These are phyloP conservation scores for Globisporangium solare DNA, from an alignment of 352 stramenopile genomes.

Conservation along the genomic window DNA sequence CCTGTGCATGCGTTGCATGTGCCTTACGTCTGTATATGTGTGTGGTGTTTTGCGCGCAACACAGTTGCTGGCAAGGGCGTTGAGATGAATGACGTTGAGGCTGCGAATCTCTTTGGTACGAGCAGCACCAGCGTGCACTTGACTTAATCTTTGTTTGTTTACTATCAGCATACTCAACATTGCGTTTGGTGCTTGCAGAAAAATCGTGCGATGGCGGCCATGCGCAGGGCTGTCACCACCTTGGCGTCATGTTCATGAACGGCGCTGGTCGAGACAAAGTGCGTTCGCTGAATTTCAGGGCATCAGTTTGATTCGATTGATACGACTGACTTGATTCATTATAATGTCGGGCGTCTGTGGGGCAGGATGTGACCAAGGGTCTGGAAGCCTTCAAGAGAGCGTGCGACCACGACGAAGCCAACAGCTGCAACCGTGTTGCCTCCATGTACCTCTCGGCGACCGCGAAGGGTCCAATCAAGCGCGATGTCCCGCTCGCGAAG, in stretches of 20 bases:
- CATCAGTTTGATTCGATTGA: neutral
- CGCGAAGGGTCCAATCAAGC: slow-evolving; percentile 29
- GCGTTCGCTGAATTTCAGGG: neutral
- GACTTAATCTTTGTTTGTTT: neutral
- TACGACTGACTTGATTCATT: neutral
- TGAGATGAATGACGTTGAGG: slow-evolving; percentile 59
- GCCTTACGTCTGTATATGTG: neutral
- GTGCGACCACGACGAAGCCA: slow-evolving; percentile 67
- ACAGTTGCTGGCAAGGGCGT: slow-evolving; percentile 77
- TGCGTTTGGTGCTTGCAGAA: slow-evolving; percentile 26
- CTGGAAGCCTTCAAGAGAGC: slow-evolving; percentile 71
- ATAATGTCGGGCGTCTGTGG: neutral
- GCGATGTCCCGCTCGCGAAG: slow-evolving; percentile 55
- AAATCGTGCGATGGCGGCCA: slow-evolving; percentile 73
- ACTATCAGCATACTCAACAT: neutral
- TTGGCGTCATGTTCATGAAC: slow-evolving; percentile 79
- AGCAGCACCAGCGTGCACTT: neutral
- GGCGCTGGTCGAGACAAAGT: slow-evolving; percentile 73
- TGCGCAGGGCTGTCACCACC: slow-evolving; percentile 75
- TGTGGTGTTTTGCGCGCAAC: neutral
- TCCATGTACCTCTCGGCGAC: slow-evolving; percentile 60
- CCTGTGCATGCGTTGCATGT: no score
- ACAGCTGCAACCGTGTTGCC: slow-evolving; percentile 80
- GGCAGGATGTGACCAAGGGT: slow-evolving; percentile 55
- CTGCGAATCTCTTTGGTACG: slow-evolving; percentile 69